A percentile compares a stretch with the other conserved stretches of the same genome.
Conservation (phyloP, 306 rosid species). For the Citrullus colocynthis region DNA sequence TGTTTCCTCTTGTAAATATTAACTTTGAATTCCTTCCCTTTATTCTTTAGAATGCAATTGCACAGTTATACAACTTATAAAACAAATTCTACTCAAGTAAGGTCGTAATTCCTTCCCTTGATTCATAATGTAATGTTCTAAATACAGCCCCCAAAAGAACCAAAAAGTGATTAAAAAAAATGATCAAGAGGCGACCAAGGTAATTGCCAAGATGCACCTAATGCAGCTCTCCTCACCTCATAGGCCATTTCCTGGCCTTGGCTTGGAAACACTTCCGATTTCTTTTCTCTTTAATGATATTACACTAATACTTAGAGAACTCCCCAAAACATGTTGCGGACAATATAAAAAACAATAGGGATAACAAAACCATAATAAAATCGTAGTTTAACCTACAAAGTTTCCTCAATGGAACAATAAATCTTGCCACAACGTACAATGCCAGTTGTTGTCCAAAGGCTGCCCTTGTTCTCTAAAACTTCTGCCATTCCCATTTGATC, state of each 20-base stretch:
- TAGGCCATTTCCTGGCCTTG: neutral
- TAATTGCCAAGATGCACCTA: neutral
- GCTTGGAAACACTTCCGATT: neutral
- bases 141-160: neutral
- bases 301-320: neutral
- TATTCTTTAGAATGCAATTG: neutral
- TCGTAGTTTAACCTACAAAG: slow-evolving; percentile 42
- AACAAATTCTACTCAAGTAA: too few species aligned
- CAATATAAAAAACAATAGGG: neutral
- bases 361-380: neutral
- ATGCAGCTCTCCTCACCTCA: neutral
- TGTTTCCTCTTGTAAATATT: too few species aligned
- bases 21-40: neutral
- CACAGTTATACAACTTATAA: too few species aligned
- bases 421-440: slow-evolving; percentile 38
- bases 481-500: slow-evolving; percentile 57
- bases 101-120: neutral
- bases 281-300: neutral
- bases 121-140: neutral
- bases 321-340: neutral
- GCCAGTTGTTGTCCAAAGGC: slow-evolving; percentile 60
- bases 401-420: slow-evolving; percentile 64
- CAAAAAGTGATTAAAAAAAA: neutral
- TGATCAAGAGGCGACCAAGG: neutral
- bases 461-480: slow-evolving; percentile 46